Evolutionary conservation across 257 asterid species (phyloP), one percentile per base, ranked within the genome.

Genomic region (Nicotiana attenuata): DNA sequence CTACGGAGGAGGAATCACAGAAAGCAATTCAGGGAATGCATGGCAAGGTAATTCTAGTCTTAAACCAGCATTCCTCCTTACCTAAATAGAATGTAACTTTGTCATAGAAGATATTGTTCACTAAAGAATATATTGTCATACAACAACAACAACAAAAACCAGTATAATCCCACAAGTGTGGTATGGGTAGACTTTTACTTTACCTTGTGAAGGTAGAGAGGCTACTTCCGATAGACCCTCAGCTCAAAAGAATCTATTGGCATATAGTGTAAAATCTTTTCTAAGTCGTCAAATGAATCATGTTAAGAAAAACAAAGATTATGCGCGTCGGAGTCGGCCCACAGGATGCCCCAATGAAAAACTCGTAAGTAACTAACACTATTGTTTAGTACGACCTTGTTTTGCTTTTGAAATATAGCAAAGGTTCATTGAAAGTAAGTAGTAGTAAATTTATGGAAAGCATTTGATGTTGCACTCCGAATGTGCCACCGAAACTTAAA

Each of bases 21-120:
- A 91, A 88, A 73, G 98, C 97, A 63, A 91, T 93, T n/a, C 92
- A 94, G 64, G 98, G 97, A 81, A 93, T 94, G 98, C 97, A 94
- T 65, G 98, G 98, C 61, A 93, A 94, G 98, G 98, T 94, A 78
- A 57, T 68, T n/a, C 5, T 5, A 0, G 4, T 69, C 35, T 41
- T 41, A 11, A 20, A 45, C 59, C 38, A 45, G 0, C 60, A 22
- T 22, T 45, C 60, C 14, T 24, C 55, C 8, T 22, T 22, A 10
- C 20, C 78, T 22, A 22, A 38, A n/a, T 68, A 11, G 77, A 68
- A 2, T 41, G 6, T 41, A 20, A 22, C 24, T 73, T 24, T 16
- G 2, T 1, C 38, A 47, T 73, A 73, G 78, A 71, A 41, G 22
- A 45, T 71, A 22, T 45, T 22, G 35, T 71, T 26, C 28, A 45